A percentile compares a stretch with the other conserved stretches of the same genome.
phyloP scores from a whole-genome alignment of 768 basidiomycete genomes.

The Suillus occidentalis region DNA sequence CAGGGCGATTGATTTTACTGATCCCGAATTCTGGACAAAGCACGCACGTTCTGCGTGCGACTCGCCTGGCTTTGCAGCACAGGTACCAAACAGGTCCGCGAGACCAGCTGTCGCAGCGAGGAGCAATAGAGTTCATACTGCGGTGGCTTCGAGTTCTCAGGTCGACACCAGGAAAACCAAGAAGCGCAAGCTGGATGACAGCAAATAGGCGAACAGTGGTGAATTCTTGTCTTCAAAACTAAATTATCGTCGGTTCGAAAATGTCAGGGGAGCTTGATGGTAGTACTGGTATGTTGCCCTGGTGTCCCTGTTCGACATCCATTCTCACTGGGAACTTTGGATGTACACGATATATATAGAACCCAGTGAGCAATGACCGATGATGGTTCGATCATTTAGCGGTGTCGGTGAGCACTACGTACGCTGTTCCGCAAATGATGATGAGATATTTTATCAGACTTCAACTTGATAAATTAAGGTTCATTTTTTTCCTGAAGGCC shows the following conservation, averaged over 20 bases:
- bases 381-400: background rate
- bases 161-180: slow-evolving; percentile 12
- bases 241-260: background rate
- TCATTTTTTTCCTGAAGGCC: background rate
- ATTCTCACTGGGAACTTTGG: background rate
- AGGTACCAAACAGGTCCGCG: background rate
- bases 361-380: background rate
- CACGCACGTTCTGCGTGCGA: background rate
- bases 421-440: background rate
- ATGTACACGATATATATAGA: background rate
- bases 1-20: background rate
- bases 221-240: background rate
- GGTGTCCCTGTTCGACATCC: background rate
- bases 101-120: background rate
- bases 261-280: background rate
- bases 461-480: background rate
- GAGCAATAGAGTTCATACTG: background rate
- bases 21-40: background rate
- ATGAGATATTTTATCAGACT: background rate
- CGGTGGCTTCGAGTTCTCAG: background rate
- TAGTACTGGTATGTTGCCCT: background rate
- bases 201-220: slow-evolving; percentile 1
- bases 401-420: background rate
- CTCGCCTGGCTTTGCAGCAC: background rate
- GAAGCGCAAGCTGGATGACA: slow-evolving; percentile 24